phyloP scores from a whole-genome alignment of 2,329 filamentous ascomycete genomes.

The Aureobasidium sp. region DNA sequence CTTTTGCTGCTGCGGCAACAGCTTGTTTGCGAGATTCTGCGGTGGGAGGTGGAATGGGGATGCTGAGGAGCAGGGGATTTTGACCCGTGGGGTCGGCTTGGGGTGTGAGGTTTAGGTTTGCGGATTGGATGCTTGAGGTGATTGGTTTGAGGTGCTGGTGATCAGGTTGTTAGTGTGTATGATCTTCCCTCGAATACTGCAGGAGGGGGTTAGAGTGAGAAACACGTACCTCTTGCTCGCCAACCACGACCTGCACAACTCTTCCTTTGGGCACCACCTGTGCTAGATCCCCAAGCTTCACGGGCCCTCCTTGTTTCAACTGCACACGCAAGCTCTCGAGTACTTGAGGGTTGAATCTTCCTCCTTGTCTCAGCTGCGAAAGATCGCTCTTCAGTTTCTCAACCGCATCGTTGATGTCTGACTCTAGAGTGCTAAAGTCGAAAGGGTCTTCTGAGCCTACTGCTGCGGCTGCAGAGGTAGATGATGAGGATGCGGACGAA shows the following conservation, averaged over 20 bases:
- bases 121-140: conserved; percentile 44
- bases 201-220: no score
- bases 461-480: conserved; percentile 21
- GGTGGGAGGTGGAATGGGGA: conserved; percentile 50
- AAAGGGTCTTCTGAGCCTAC: conserved; percentile 47
- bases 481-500: conserved; percentile 28
- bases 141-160: conserved; percentile 47
- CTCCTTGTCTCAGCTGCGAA: conserved; percentile 53
- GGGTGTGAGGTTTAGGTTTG: conserved; percentile 42
- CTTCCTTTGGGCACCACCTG: conserved; percentile 60
- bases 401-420: conserved; percentile 47
- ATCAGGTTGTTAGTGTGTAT: no score
- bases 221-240: conserved; percentile 50
- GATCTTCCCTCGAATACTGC: no score
- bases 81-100: conserved; percentile 41
- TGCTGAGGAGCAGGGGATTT: conserved; percentile 43
- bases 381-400: conserved; percentile 53
- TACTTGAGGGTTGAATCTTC: conserved; percentile 53
- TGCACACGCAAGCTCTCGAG: conserved; percentile 55
- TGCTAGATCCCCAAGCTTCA: conserved; percentile 53
- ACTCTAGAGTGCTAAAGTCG: conserved; percentile 52
- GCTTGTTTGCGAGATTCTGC: conserved; percentile 43
- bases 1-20: conserved; percentile 33
- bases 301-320: conserved; percentile 38
- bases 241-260: conserved; percentile 52